Percentiles rank a stretch among this genome's conserved stretches.
Conservation (phyloP, 2,329 filamentous ascomycete species). For the Cordyceps cateniannulata region DNA sequence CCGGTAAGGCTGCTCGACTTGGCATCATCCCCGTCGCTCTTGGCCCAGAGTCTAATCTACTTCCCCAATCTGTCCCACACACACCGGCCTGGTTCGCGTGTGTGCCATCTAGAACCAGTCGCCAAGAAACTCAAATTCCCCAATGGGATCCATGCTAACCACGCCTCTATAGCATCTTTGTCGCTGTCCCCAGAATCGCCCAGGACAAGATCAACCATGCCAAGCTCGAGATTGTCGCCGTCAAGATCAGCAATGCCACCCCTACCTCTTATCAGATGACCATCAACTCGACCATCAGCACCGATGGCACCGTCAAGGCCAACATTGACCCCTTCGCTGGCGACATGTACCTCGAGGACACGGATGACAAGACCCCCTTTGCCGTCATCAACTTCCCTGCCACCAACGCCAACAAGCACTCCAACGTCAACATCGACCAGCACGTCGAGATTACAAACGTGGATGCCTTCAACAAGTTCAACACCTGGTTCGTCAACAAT, state of each 20-base stretch:
- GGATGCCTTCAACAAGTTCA: constrained; percentile 47
- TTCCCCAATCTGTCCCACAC: background rate
- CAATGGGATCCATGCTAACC: background rate
- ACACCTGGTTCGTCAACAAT: constrained; percentile 45
- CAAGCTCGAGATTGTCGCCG: constrained; percentile 48
- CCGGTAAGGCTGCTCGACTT: background rate
- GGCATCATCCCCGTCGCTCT: background rate
- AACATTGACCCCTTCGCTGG: constrained; percentile 44
- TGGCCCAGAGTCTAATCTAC: background rate
- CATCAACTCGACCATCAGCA: constrained; percentile 50
- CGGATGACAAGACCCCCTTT: constrained; percentile 41
- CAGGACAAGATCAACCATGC: constrained; percentile 50
- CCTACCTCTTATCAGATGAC: constrained; percentile 40
- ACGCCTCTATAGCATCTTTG: constrained; percentile 42
- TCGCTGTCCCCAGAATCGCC: constrained; percentile 49
- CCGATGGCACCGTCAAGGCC: constrained; percentile 46
- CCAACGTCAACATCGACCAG: constrained; percentile 48
- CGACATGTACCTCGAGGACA: constrained; percentile 48
- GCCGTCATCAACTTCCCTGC: constrained; percentile 44
- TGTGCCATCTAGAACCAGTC: background rate
- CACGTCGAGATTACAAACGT: constrained; percentile 38
- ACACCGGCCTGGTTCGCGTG: background rate
- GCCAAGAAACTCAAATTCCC: background rate
- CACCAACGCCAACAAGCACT: constrained; percentile 41
- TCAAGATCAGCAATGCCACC: constrained; percentile 42